Evolutionary conservation across 2,329 filamentous ascomycete genomes (phyloP).

Genomic region (Aspergillus sp.): DNA sequence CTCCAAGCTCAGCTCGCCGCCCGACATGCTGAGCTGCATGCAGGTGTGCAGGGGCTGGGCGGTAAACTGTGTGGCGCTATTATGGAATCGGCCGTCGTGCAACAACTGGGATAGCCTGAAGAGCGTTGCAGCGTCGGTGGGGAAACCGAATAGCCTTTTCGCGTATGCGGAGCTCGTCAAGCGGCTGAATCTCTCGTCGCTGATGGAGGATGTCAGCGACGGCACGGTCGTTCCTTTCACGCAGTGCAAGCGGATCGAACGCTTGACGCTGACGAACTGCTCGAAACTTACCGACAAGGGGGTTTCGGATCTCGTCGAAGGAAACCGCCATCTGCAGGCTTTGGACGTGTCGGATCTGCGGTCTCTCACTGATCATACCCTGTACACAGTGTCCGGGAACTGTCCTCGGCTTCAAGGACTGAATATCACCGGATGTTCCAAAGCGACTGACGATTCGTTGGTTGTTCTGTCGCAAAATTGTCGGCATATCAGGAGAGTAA

Average conservation of each 20-base stretch:
- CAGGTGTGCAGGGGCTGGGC: constrained; percentile 92
- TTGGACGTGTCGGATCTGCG: constrained; percentile 79
- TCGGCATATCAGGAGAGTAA: constrained; percentile 73
- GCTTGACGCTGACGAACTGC: constrained; percentile 87
- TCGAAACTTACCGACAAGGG: constrained; percentile 73
- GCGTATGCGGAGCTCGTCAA: constrained; percentile 84
- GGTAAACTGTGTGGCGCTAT: constrained; percentile 77
- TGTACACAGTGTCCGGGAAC: constrained; percentile 67
- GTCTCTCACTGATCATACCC: constrained; percentile 70
- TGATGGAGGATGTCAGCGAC: constrained; percentile 72
- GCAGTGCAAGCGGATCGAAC: constrained; percentile 82
- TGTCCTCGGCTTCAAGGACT: constrained; percentile 81
- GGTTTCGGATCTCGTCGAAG: constrained; percentile 66
- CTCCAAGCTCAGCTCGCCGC: constrained; percentile 64
- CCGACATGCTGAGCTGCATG: constrained; percentile 80
- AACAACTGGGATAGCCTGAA: constrained; percentile 74
- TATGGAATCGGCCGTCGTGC: constrained; percentile 92
- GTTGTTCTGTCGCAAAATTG: constrained; percentile 71
- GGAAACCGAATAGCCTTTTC: constrained; percentile 67
- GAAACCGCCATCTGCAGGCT: constrained; percentile 73
- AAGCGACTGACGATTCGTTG: constrained; percentile 78
- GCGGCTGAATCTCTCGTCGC: constrained; percentile 75
- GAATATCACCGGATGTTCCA: constrained; percentile 79
- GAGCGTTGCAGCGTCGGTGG: constrained; percentile 70
- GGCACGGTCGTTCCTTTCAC: constrained; percentile 75